Percentiles rank a stretch among this genome's conserved stretches.
Evolutionary conservation across 2,329 filamentous ascomycete genomes (phyloP).

Genomic region (Aspergillus glaucus): DNA sequence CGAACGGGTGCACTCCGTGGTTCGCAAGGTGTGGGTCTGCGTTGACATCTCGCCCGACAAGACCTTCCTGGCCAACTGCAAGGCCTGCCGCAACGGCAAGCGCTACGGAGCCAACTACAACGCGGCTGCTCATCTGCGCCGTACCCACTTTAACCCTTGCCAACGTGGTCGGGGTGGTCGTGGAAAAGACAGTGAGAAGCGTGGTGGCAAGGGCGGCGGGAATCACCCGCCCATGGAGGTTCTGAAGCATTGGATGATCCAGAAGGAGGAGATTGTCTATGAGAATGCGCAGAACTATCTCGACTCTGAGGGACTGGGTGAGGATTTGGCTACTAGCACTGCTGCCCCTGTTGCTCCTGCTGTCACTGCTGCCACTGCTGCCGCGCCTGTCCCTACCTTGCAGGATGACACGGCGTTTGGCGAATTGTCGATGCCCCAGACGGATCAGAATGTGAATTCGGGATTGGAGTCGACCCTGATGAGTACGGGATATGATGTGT

Average conservation of each 20-base stretch:
- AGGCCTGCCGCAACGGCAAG: slow-evolving; percentile 70
- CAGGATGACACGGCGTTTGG: slow-evolving; percentile 10
- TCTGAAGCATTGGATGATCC: slow-evolving; percentile 56
- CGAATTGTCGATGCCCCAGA: slow-evolving; percentile 9
- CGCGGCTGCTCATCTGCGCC: slow-evolving; percentile 79
- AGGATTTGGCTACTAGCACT: slow-evolving; percentile 12
- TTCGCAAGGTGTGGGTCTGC: slow-evolving; percentile 58
- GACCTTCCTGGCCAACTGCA: slow-evolving; percentile 72
- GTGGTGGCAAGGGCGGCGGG: slow-evolving; percentile 58
- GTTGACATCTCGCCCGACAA: slow-evolving; percentile 53
- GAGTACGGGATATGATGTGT: slow-evolving; percentile 19
- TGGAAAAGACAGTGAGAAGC: slow-evolving; percentile 53
- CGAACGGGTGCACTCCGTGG: slow-evolving; percentile 58
- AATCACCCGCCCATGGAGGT: slow-evolving; percentile 56
- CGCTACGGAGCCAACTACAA: slow-evolving; percentile 91
- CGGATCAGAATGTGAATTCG: slow-evolving; percentile 13
- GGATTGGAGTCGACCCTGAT: slow-evolving; percentile 22
- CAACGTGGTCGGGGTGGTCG: slow-evolving; percentile 50
- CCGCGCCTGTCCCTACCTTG: too few relatives aligned
- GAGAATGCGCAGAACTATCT: slow-evolving; percentile 25
- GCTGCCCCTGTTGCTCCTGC: slow-evolving; percentile 3
- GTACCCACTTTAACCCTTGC: slow-evolving; percentile 76
- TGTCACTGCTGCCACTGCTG: slow-evolving; percentile 1
- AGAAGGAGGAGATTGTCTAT: slow-evolving; percentile 46
- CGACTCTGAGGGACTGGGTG: slow-evolving; percentile 18